Evolutionary conservation across 495 filamentous ascomycete species (phyloP), one percentile per base, ranked within the genome.

Genomic region (Thermothielavioides terrestris): DNA sequence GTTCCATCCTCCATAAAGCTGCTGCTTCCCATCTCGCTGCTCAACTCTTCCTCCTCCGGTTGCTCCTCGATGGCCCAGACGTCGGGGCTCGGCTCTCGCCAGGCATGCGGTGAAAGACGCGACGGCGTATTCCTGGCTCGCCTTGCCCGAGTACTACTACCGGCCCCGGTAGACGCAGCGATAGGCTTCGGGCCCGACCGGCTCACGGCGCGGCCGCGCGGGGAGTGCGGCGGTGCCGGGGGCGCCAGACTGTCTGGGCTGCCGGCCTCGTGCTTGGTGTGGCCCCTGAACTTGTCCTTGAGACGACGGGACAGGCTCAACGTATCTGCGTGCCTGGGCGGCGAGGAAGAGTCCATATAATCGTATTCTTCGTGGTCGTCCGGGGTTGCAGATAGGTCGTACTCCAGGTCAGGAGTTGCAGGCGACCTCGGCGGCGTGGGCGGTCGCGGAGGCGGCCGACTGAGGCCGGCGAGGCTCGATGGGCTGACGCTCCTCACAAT

Each of bases 11-110:
- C 43, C 28, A 30, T 42, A 40, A 23, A 64, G 45, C 20, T 47
- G 30, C 41, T 61, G 58, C 10, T 63, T 0, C 57, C 61, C 53
- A 63, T 56, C 52, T 68, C 66, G 34, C 63, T 70, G 2, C 17
- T 3, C 12, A 31, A 7, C 49, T 64, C 60, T 50, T 70, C 72
- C 45, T 68, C 67, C 54, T 74, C 69, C 12, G 67, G 61, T 54
- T 75, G 68, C 58, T 76, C 73, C 49, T 75, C 71, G 46, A 76
- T 76, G 32, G 65, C 64, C 64, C 69, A 76, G 2, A 76, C 72
- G 42, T 76, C 73, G 14, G 73, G 73, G 46, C 73, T 76, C 17
- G 73, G 73, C 52, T 74, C 70, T 45, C 73, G 67, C 73, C 73
- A 76, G 21, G 67, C 68, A 42, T 72, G 72, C 3, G 58, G 60